phyloP scores from a whole-genome alignment of 1,284 basidiomycete species.

The Caloboletus inedulis region DNA sequence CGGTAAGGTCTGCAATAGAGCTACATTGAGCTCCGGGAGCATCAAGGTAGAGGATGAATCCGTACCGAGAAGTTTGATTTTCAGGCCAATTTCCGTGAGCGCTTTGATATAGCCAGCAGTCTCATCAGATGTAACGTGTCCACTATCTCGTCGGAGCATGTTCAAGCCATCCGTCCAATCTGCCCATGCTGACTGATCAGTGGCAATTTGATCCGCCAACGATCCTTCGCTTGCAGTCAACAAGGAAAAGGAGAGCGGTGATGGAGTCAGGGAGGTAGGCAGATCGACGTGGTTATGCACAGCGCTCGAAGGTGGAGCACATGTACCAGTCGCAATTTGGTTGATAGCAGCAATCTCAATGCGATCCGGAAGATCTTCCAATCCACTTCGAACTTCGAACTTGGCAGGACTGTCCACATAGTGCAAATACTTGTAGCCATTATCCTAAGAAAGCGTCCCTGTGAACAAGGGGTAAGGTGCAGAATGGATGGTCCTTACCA shows the following conservation, averaged over 20 bases:
- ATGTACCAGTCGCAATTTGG: slow-evolving; percentile 79
- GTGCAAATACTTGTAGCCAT: slow-evolving; percentile 74
- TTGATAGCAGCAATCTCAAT: slow-evolving; percentile 79
- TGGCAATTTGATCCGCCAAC: slow-evolving; percentile 83
- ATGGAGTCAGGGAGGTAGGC: slow-evolving; percentile 52
- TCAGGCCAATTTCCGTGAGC: slow-evolving; percentile 90
- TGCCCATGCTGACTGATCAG: slow-evolving; percentile 81
- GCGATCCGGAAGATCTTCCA: slow-evolving; percentile 84
- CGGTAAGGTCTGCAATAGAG: slow-evolving; percentile 68
- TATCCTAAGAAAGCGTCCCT: slow-evolving; percentile 50
- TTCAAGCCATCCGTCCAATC: slow-evolving; percentile 97
- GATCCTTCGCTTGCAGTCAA: slow-evolving; percentile 71
- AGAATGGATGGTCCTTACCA: slow-evolving; percentile 43
- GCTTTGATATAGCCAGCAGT: slow-evolving; percentile 82
- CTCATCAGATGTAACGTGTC: slow-evolving; percentile 80
- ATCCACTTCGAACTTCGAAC: slow-evolving; percentile 72
- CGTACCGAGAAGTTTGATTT: slow-evolving; percentile 87
- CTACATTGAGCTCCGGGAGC: slow-evolving; percentile 1
- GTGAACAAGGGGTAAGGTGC: slow-evolving; percentile 10
- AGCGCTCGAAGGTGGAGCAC: slow-evolving; percentile 62
- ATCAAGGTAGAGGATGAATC: slow-evolving; percentile 13
- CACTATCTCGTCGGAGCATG: slow-evolving; percentile 77
- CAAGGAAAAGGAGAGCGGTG: slow-evolving; percentile 79
- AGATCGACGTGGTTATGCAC: slow-evolving; percentile 58
- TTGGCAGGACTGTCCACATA: slow-evolving; percentile 78